Base-by-base conservation (phyloP, 2,329 filamentous ascomycete species). In the Neofusicoccum sp. region DNA sequence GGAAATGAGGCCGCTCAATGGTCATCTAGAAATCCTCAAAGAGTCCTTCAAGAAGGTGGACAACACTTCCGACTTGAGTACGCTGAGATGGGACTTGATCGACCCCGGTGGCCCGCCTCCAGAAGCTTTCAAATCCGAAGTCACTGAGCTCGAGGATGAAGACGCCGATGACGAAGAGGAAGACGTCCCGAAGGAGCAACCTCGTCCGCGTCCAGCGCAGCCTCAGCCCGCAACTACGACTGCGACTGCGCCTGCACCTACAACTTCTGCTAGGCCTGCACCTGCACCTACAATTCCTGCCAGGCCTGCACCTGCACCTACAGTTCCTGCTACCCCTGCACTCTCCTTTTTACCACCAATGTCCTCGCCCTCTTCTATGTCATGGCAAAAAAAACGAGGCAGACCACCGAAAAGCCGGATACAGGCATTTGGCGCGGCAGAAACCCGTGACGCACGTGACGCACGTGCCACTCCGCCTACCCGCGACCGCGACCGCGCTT, bases 81-180 rank as follows among this genome's bases (percentile, higher is more conserved):
- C 85, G 0, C 81, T 89, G 54, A 78, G 81, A 61, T 89, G 87
- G 87, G 84, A 87, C 69, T 66, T 87, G 3, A 80, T 89, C 28
- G 87, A 89, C 69, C 84, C 84, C 28, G 83, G 81, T 41, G 77
- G 78, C 6, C 82, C 82, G 16, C 75, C 77, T 3, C 69, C 68
- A 58, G 73, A 71, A 3, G 75, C 74, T 48, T 73, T 71, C 62
- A 70, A 71, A 56, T 67, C 69, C 39, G 52, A 66, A n/a, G 63
- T 68, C 2, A 69, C 71, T 41, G 67, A 64, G 37, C 56, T 72
- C 11, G 64, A 64, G 31, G 68, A 66, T 22, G 72, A 75, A 33
- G 74, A 76, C 59, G 71, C 71, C 7, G 74, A 72, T 6, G 73
- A 76, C 47, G 75, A 77, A 29, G 66, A 61, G 33, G 61, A 62